These are phyloP conservation scores for Colletotrichum musicola DNA, from an alignment of 2,329 filamentous ascomycete species.

Conservation along the genomic window DNA sequence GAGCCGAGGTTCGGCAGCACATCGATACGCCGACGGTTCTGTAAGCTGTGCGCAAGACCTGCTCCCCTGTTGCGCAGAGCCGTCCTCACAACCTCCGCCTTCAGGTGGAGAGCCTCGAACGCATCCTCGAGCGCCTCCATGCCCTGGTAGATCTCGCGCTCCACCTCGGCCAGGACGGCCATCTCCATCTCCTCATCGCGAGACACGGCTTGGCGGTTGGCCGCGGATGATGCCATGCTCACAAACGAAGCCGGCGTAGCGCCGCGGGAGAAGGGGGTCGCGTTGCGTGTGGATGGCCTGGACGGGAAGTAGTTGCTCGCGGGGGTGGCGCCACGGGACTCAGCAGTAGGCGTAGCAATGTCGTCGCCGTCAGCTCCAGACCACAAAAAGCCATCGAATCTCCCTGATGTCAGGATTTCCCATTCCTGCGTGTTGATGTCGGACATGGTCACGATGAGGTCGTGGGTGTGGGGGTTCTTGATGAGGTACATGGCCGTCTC, in stretches of 20 bases:
- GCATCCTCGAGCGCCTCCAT: slow-evolving; percentile 97
- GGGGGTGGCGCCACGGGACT: slow-evolving; percentile 66
- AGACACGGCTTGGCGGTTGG: slow-evolving; percentile 74
- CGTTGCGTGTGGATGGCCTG: slow-evolving; percentile 50
- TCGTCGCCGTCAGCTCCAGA: slow-evolving; percentile 83
- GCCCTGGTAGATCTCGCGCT: slow-evolving; percentile 90
- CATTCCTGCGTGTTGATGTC: slow-evolving; percentile 94
- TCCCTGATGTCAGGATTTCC: slow-evolving; percentile 93
- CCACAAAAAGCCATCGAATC: slow-evolving; percentile 96
- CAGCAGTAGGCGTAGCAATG: slow-evolving; percentile 52
- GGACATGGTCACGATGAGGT: slow-evolving; percentile 86
- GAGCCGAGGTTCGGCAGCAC: slow-evolving; percentile 63
- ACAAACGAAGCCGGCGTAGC: slow-evolving; percentile 71
- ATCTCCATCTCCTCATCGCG: slow-evolving; percentile 96
- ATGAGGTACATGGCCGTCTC: slow-evolving; percentile 89
- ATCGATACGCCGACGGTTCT: slow-evolving; percentile 69
- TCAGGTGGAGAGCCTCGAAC: slow-evolving; percentile 89
- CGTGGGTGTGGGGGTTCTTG: slow-evolving; percentile 84
- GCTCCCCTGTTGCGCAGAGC: slow-evolving; percentile 85
- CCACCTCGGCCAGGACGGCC: slow-evolving; percentile 88
- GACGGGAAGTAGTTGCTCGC: slow-evolving; percentile 60
- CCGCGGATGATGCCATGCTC: slow-evolving; percentile 65
- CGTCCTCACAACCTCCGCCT: slow-evolving; percentile 83
- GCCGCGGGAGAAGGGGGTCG: slow-evolving; percentile 67
- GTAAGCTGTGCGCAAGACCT: slow-evolving; percentile 76